Evolutionary conservation across 495 filamentous ascomycete species (phyloP).

Genomic region (Penicillium paxilli): DNA sequence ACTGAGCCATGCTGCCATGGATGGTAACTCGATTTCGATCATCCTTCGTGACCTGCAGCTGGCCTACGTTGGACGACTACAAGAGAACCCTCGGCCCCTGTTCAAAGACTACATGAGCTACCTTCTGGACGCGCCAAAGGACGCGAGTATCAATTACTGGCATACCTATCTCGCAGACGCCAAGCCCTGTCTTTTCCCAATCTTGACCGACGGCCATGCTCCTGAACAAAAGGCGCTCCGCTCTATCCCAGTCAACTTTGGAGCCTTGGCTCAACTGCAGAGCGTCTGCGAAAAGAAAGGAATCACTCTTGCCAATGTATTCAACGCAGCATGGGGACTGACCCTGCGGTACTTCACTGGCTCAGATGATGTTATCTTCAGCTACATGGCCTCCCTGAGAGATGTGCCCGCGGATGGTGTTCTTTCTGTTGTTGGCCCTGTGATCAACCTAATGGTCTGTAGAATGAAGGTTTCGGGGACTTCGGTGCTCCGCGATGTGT

Average conservation of each 20-base stretch:
- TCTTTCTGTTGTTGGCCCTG: constrained; percentile 50
- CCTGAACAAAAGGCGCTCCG: constrained; percentile 25
- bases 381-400: constrained; percentile 52
- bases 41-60: constrained; percentile 48
- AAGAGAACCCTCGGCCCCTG: constrained; percentile 36
- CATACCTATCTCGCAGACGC: constrained; percentile 46
- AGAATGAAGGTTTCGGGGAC: constrained; percentile 39
- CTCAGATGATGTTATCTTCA: constrained; percentile 53
- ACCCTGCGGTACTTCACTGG: constrained; percentile 50
- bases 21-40: constrained; percentile 49
- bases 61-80: constrained; percentile 45
- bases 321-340: constrained; percentile 56
- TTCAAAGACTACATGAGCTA: constrained; percentile 58
- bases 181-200: constrained; percentile 54
- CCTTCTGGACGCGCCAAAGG: constrained; percentile 34
- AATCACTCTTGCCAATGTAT: constrained; percentile 51
- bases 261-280: constrained; percentile 30
- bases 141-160: constrained; percentile 54
- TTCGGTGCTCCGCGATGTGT: constrained; percentile 25
- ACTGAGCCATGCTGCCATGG: constrained; percentile 55
- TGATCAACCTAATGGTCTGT: constrained; percentile 56
- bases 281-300: constrained; percentile 45
- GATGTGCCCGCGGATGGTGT: constrained; percentile 47
- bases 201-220: constrained; percentile 34
- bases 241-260: constrained; percentile 37